These are phyloP conservation scores for Kurtzmaniella natalensis DNA, from an alignment of 1,139 yeast species.

Conservation along the genomic window DNA sequence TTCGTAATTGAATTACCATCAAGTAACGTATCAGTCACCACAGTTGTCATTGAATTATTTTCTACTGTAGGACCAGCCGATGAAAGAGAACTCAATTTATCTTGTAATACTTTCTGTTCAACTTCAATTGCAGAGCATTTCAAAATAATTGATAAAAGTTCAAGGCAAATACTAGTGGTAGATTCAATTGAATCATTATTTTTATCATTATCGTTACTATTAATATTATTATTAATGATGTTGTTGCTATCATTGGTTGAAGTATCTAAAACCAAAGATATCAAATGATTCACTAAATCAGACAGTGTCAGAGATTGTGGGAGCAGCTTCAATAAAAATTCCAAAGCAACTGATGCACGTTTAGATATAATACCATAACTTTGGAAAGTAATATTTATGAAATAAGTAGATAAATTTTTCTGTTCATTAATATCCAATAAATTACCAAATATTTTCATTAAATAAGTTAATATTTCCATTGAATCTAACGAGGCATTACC, in stretches of 20 bases:
- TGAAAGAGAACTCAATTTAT: background rate
- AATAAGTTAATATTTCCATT: slow-evolving; percentile 60
- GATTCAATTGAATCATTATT: background rate
- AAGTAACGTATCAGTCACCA: slow-evolving; percentile 1
- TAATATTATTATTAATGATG: background rate
- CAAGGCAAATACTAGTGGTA: background rate
- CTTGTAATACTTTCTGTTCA: background rate
- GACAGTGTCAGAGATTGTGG: slow-evolving; percentile 12
- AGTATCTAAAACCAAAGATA: background rate
- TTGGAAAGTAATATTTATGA: slow-evolving; percentile 37
- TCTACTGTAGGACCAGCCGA: background rate
- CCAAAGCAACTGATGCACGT: slow-evolving; percentile 54
- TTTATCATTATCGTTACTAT: slow-evolving; percentile 1
- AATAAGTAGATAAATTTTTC: slow-evolving; percentile 26
- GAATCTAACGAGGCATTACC: slow-evolving; percentile 47
- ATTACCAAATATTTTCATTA: slow-evolving; percentile 52
- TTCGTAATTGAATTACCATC: slow-evolving; percentile 5
- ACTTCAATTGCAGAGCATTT: background rate
- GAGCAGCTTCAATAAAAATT: slow-evolving; percentile 38
- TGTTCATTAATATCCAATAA: slow-evolving; percentile 42
- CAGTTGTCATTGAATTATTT: slow-evolving; percentile 1
- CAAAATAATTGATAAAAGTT: background rate
- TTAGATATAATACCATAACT: slow-evolving; percentile 48
- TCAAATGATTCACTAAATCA: slow-evolving; percentile 9
- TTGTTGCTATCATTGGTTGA: background rate